These are phyloP conservation scores for Umbelopsis vinacea DNA, from an alignment of 192 early-diverging fungal species.

Conservation along the genomic window DNA sequence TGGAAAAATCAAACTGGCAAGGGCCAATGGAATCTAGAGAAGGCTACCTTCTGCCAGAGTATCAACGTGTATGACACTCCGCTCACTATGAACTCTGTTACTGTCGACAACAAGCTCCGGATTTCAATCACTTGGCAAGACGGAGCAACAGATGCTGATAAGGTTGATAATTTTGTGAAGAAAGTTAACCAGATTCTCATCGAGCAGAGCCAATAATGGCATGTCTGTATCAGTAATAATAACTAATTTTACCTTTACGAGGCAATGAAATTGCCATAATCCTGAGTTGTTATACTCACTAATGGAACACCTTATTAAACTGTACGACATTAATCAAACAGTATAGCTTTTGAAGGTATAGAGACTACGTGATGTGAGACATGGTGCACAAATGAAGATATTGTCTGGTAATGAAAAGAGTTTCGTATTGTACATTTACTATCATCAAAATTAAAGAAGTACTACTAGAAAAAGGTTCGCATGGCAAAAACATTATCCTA, in stretches of 20 bases:
- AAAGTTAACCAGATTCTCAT: background rate
- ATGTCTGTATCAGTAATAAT: background rate
- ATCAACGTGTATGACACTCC: constrained; percentile 25
- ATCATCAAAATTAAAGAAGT: background rate
- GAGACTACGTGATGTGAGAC: too few relatives aligned
- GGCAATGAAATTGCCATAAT: background rate
- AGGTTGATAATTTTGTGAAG: background rate
- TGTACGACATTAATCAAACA: too few relatives aligned
- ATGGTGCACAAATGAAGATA: too few relatives aligned
- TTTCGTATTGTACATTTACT: background rate
- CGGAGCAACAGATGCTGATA: constrained; percentile 12
- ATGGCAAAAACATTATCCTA: background rate
- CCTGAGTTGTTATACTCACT: background rate
- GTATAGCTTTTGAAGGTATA: too few relatives aligned
- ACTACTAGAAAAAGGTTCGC: background rate
- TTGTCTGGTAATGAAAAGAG: too few relatives aligned
- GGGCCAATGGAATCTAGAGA: constrained; percentile 13
- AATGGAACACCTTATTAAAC: background rate
- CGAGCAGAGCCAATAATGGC: constrained; percentile 1
- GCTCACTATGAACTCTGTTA: constrained; percentile 26
- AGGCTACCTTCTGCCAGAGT: constrained; percentile 34
- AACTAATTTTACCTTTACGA: background rate
- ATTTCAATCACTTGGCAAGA: constrained; percentile 31
- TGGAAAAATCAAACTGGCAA: background rate
- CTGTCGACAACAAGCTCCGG: constrained; percentile 12